Conservation (phyloP, 164 flowering plant species). For the Amborella trichopoda region DNA sequence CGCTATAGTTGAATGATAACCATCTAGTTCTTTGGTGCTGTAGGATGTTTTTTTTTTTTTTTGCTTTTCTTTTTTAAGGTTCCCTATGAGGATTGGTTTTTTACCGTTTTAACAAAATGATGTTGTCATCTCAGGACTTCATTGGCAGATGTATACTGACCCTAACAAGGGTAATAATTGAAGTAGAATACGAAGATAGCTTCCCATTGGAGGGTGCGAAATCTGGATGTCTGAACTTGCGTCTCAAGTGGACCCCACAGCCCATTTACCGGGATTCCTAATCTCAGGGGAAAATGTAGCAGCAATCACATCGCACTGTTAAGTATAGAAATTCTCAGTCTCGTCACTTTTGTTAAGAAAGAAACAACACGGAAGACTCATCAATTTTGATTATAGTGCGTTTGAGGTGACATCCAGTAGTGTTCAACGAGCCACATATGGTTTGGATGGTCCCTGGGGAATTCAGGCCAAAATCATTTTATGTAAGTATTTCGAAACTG, state of each 20-base stretch:
- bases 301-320: too few relatives aligned
- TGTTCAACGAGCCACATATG: too few relatives aligned
- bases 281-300: slow-evolving; percentile 5
- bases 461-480: too few relatives aligned
- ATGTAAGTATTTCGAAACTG: too few relatives aligned
- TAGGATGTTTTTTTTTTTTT: too few relatives aligned
- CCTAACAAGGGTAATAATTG: slow-evolving; percentile 78
- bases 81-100: too few relatives aligned
- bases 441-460: too few relatives aligned
- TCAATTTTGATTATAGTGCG: slow-evolving; percentile 94
- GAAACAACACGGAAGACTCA: slow-evolving; percentile 19
- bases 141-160: slow-evolving; percentile 92
- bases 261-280: slow-evolving; percentile 69
- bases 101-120: too few relatives aligned
- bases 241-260: slow-evolving; percentile 88
- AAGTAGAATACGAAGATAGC: slow-evolving; percentile 68
- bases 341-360: neutral
- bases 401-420: slow-evolving; percentile 44
- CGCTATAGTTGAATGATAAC: too few relatives aligned
- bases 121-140: slow-evolving; percentile 50
- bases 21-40: too few relatives aligned
- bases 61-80: too few relatives aligned
- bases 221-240: slow-evolving; percentile 57
- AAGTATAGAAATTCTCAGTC: too few relatives aligned
- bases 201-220: slow-evolving; percentile 63